Percentiles rank a stretch among this genome's conserved stretches.
Evolutionary conservation across 225 moss, liverwort and hornwort species (phyloP).

Genomic region (Anthoceros angustus): DNA sequence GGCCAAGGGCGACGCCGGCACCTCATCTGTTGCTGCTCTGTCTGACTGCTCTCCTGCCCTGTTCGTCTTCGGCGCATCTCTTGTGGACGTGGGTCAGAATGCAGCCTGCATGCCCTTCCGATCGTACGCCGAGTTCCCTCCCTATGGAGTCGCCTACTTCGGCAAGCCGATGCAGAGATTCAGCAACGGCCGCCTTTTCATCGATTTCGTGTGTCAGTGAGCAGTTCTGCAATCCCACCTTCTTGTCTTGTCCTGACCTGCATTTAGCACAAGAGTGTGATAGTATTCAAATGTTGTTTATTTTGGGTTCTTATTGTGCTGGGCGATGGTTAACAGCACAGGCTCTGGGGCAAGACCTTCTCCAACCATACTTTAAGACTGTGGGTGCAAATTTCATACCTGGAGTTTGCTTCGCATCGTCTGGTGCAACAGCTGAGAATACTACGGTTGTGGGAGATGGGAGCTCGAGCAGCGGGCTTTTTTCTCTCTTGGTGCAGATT

Average conservation of each 20-base stretch:
- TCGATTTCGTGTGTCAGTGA: slow-evolving; percentile 32
- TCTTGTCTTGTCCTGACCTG: too few species aligned
- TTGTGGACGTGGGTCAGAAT: slow-evolving; percentile 40
- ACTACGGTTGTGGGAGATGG: background rate
- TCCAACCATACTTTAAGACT: slow-evolving; percentile 17
- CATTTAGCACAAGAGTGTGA: too few species aligned
- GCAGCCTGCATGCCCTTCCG: slow-evolving; percentile 25
- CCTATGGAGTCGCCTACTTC: slow-evolving; percentile 28
- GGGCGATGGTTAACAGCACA: slow-evolving; percentile 10
- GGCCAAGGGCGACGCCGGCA: too few species aligned
- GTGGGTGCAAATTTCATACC: slow-evolving; percentile 11
- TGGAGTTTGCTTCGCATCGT: slow-evolving; percentile 24
- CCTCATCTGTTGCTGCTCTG: too few species aligned
- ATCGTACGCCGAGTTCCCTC: background rate
- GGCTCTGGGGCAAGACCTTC: slow-evolving; percentile 9
- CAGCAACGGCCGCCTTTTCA: slow-evolving; percentile 44
- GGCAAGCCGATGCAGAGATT: slow-evolving; percentile 13
- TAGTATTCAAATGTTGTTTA: too few species aligned
- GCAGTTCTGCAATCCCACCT: too few species aligned
- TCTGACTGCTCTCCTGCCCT: slow-evolving; percentile 13
- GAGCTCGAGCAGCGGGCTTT: slow-evolving; percentile 12
- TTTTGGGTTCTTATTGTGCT: background rate
- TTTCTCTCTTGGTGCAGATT: slow-evolving; percentile 15
- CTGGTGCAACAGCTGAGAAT: slow-evolving; percentile 14
- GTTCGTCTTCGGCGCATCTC: slow-evolving; percentile 42